A percentile compares a stretch with the other conserved stretches of the same genome.
phyloP scores from a whole-genome alignment of 805 yeast species.

The Candida andamanensis region DNA sequence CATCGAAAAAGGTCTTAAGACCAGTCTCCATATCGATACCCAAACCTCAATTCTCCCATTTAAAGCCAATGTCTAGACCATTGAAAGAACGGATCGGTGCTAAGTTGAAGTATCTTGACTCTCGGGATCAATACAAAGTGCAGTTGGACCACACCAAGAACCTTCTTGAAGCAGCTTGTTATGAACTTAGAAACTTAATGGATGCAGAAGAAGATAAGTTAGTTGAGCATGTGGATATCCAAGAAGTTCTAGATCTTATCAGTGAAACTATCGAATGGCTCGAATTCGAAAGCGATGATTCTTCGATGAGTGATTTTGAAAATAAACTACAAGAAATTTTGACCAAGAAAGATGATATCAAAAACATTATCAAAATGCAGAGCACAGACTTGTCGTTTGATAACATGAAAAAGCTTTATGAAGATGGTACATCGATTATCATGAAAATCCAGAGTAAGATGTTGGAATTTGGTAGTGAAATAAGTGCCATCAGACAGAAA shows the following conservation, averaged over 20 bases:
- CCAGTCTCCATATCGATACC: slow-evolving; percentile 29
- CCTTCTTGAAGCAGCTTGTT: slow-evolving; percentile 66
- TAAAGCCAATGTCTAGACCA: slow-evolving; percentile 28
- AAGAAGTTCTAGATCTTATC: slow-evolving; percentile 24
- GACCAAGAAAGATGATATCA: slow-evolving; percentile 17
- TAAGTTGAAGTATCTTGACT: slow-evolving; percentile 49
- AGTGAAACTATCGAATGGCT: slow-evolving; percentile 66
- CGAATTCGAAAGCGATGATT: slow-evolving; percentile 61
- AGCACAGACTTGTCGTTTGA: slow-evolving; percentile 43
- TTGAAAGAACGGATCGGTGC: slow-evolving; percentile 41
- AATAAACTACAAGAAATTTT: slow-evolving; percentile 19
- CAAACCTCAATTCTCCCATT: slow-evolving; percentile 42
- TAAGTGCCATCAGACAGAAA: slow-evolving; percentile 35
- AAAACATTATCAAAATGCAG: slow-evolving; percentile 35
- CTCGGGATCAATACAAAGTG: slow-evolving; percentile 50
- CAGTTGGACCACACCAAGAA: slow-evolving; percentile 58
- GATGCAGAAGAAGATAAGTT: slow-evolving; percentile 46
- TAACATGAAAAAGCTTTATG: slow-evolving; percentile 40
- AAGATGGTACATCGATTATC: slow-evolving; percentile 38
- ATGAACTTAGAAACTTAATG: slow-evolving; percentile 57
- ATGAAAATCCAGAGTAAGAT: slow-evolving; percentile 41
- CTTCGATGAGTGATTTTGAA: slow-evolving; percentile 27
- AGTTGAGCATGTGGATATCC: slow-evolving; percentile 21
- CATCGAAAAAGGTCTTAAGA: slow-evolving; percentile 13
- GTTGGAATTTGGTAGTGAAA: slow-evolving; percentile 41